Conservation (phyloP, 306 rosid genomes). For the Senna tora region DNA sequence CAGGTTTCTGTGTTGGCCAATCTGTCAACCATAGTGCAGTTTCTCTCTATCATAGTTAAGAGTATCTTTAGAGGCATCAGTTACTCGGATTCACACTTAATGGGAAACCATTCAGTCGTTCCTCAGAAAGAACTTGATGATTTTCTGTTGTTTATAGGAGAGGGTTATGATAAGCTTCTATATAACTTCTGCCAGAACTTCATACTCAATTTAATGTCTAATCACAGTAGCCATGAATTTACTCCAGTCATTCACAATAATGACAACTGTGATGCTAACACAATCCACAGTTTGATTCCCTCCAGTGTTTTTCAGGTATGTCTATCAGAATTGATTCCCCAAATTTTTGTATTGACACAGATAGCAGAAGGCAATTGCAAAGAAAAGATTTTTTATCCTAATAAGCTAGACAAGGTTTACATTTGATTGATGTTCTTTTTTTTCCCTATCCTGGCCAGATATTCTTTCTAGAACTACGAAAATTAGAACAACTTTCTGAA, state of each 20-base stretch:
- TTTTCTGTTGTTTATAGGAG: conserved; percentile 49
- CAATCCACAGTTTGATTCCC: conserved; percentile 45
- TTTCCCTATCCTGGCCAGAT: conserved; percentile 37
- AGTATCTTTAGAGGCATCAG: conserved; percentile 36
- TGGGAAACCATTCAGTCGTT: conserved; percentile 36
- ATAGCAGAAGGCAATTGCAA: not conserved
- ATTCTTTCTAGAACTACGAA: conserved; percentile 63
- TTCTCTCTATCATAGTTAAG: conserved; percentile 48
- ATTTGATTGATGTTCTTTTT: not conserved
- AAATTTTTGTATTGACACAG: conserved; percentile 12
- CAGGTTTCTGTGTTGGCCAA: conserved; percentile 70
- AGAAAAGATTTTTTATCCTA: conserved; percentile 3
- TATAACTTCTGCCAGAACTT: conserved; percentile 53
- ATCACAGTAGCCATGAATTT: conserved; percentile 36
- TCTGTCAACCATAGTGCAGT: conserved; percentile 50
- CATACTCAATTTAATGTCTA: conserved; percentile 43
- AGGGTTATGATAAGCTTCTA: conserved; percentile 53
- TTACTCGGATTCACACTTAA: conserved; percentile 32
- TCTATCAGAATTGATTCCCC: not conserved
- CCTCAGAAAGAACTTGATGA: conserved; percentile 47
- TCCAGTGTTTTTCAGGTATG: conserved; percentile 62
- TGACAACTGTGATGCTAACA: conserved; percentile 38
- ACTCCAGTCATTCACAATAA: conserved; percentile 31
- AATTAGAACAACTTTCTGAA: conserved; percentile 60
- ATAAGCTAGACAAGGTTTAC: conserved; percentile 16